Evolutionary conservation across 768 basidiomycete genomes (phyloP).

Genomic region (Mycena crocata): DNA sequence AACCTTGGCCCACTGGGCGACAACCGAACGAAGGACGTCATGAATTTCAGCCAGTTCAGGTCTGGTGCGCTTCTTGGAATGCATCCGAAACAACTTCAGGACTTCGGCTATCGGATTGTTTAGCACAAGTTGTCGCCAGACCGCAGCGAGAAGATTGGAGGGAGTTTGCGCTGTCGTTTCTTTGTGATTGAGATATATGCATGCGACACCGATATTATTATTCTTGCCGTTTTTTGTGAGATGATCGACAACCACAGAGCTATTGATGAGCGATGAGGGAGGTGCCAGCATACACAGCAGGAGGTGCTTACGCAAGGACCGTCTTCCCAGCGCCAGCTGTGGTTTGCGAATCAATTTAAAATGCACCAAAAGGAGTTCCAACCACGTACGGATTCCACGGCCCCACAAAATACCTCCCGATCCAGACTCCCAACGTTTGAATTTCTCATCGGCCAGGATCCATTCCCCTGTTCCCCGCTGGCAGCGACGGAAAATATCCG

Average conservation of each 20-base stretch:
- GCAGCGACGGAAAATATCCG: neutral
- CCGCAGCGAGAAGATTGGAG: neutral
- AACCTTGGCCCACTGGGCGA: neutral
- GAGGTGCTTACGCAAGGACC: conserved; percentile 3
- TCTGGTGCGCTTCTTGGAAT: neutral
- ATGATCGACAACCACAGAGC: conserved; percentile 13
- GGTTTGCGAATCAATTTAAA: neutral
- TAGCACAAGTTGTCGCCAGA: conserved; percentile 3
- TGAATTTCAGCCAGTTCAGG: neutral
- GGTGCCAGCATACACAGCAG: neutral
- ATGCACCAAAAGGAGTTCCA: neutral
- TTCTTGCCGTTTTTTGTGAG: neutral
- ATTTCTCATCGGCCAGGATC: neutral
- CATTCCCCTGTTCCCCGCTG: neutral
- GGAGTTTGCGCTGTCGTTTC: conserved; percentile 5
- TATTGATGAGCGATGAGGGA: neutral
- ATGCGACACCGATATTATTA: conserved; percentile 6
- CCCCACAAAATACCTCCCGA: neutral
- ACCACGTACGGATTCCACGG: conserved; percentile 6
- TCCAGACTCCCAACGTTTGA: neutral
- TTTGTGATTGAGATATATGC: conserved; percentile 16
- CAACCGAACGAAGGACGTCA: neutral
- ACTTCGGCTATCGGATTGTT: neutral
- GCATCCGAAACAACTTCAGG: neutral
- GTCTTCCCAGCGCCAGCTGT: conserved; percentile 23